These are phyloP conservation scores for Trypanosoma theileri DNA, from an alignment of 208 protist genomes.

Conservation along the genomic window DNA sequence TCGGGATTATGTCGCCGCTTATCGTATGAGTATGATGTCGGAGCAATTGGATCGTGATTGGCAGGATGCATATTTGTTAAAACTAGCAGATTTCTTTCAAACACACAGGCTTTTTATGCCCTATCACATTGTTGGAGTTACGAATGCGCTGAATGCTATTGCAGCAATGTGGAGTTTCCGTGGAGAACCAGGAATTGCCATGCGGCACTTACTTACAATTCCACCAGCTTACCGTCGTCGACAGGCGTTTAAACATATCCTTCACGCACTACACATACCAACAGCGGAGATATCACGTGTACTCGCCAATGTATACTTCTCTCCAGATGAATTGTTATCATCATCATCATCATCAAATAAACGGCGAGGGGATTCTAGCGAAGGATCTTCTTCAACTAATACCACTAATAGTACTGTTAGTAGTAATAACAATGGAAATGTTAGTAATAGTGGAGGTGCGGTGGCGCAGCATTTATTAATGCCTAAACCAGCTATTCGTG, in stretches of 20 bases:
- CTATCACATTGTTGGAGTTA: conserved; percentile 83
- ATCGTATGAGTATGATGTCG: conserved; percentile 88
- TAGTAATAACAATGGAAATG: conserved; percentile 14
- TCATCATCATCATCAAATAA: conserved; percentile 23
- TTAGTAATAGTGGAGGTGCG: conserved; percentile 17
- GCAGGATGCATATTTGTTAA: conserved; percentile 77
- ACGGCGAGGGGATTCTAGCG: conserved; percentile 8
- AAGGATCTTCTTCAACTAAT: background rate
- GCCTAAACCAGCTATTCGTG: conserved; percentile 69
- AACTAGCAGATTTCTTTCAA: conserved; percentile 66
- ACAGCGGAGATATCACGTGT: conserved; percentile 46
- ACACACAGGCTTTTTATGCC: conserved; percentile 70
- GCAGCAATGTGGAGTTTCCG: conserved; percentile 85
- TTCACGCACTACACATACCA: conserved; percentile 69
- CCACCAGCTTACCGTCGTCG: conserved; percentile 75
- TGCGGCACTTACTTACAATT: conserved; percentile 65
- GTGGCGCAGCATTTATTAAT: conserved; percentile 77
- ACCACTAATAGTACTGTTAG: conserved; percentile 19
- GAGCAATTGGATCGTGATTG: conserved; percentile 76
- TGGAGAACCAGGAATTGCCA: conserved; percentile 74
- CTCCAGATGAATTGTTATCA: conserved; percentile 36
- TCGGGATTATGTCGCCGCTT: conserved; percentile 83
- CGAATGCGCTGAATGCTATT: conserved; percentile 81
- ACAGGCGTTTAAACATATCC: conserved; percentile 76
- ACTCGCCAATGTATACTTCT: conserved; percentile 68